Evolutionary conservation across 176 grass and related monocot genomes (phyloP), one percentile per base, ranked within the genome.

Genomic region (Rhynchospora tenuis): DNA sequence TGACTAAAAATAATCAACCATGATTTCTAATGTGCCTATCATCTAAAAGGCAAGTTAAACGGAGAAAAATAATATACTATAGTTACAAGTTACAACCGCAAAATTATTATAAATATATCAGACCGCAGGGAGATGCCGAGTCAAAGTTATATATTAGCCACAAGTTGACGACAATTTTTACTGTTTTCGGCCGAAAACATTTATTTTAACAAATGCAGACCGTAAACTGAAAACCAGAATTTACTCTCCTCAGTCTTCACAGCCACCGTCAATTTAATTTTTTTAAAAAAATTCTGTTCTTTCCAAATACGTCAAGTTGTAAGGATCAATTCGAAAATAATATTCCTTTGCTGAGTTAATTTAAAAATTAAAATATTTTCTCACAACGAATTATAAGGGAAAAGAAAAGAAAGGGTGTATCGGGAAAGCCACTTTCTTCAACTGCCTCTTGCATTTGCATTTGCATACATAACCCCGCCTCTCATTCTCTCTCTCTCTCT

Each of bases 391-490:
- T 76, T 76, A 24, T 20, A 54, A 76, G 73, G 48, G 23, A 38
- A 14, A 28, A n/a, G n/a, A n/a, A n/a, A n/a, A n/a, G n/a, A n/a
- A 38, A 66, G 63, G 63, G 27, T 76, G 48, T 54, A 28, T 29
- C 24, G 24, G 73, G 33, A 81, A 81, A 63, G 13, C 51, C 43
- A 46, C 19, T 44, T 64, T 64, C 43, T 46, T 33, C 43, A 45
- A 81, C 58, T 64, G 28, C 55, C 45, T 81, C 33, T 81, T 63
- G 16, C 76, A 38, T 78, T 28, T 51, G 23, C n/a, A n/a, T n/a
- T n/a, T n/a, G n/a, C 72, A 76, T 78, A 78, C 59, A 82, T 64
- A 81, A 5, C 80, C 80, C 45, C 7, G 5, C n/a, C 6, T 13
- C 56, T 22, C 42, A 9, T 2, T 13, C 56, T 22, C 59, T 51